Evolutionary conservation across 73 alveolate species (phyloP), one percentile per base, ranked within the genome.

Genomic region (Paramecium tetraurelia): DNA sequence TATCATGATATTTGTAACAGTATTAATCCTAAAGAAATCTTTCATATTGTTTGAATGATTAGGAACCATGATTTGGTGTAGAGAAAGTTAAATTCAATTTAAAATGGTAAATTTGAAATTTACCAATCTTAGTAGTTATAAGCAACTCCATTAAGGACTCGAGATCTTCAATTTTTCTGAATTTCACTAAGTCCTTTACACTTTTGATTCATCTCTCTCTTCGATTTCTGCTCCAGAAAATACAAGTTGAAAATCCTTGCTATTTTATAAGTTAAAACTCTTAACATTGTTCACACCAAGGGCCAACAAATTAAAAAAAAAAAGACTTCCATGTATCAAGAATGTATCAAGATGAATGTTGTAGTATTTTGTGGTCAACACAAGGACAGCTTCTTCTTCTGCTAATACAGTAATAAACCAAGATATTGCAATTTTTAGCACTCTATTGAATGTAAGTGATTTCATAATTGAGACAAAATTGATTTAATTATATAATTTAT

Each of bases 191-290:
- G n/a, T 95, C 86, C 58, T 97, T 95, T 57, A 86, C 96, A 72
- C 95, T 94, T 53, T 80, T 18, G 0, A 11, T 12, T 31, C n/a
- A n/a, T n/a, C 68, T 72, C 93, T 95, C 31, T 97, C 94, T 16
- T 85, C 95, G 20, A 84, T 93, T 20, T 99, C 99, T 35, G 99
- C 99, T 87, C 95, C 95, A 83, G 96, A 97, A 76, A 95, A 98
- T 93, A 95, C 99, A 69, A 99, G 99, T 85, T 98, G 98, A 68
- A 98, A 96, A 59, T 94, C 93, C 95, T 98, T 98, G 96, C 94
- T 80, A 12, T 24, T 5, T 36, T 12, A 21, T 29, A 43, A 6
- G 10, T 3, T 43, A 31, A 0, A 43, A 6, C 27, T 46, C 20
- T 4, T 44, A 80, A 50, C 99, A 98, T 85, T 98, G 99, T 18